These are phyloP conservation scores for Phytophthora aleatoria DNA, from an alignment of 352 stramenopile genomes.

Conservation along the genomic window DNA sequence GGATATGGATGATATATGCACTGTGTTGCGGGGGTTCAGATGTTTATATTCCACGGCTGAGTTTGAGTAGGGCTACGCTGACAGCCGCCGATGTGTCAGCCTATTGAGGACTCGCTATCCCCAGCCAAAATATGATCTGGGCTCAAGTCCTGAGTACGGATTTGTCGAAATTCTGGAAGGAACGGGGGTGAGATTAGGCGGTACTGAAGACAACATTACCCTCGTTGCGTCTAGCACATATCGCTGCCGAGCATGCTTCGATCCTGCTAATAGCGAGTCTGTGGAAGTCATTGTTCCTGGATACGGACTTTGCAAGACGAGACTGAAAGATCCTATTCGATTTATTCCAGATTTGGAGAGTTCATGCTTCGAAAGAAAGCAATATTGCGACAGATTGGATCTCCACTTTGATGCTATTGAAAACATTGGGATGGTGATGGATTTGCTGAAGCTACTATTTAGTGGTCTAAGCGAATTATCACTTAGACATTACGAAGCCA, in stretches of 20 bases:
- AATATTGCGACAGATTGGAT: background rate
- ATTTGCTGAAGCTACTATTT: background rate
- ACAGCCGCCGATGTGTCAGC: background rate
- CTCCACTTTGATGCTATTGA: background rate
- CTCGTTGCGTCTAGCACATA: background rate
- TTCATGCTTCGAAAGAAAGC: background rate
- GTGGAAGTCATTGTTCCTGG: background rate
- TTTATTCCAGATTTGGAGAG: background rate
- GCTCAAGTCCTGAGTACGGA: background rate
- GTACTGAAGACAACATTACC: background rate
- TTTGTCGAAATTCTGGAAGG: background rate
- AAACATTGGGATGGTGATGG: background rate
- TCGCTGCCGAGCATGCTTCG: background rate
- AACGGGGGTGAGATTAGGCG: background rate
- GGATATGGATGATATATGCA: background rate
- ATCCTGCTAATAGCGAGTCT: background rate
- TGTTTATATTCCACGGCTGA: background rate
- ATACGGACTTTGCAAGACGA: background rate
- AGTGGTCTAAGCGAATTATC: background rate
- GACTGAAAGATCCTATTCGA: background rate
- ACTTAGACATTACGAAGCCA: too few species aligned
- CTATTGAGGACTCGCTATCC: background rate
- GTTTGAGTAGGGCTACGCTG: background rate
- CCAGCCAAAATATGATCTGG: background rate
- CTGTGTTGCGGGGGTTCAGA: background rate